phyloP scores from a whole-genome alignment of 176 grass and related monocot species.

The Dactylis glomerata region DNA sequence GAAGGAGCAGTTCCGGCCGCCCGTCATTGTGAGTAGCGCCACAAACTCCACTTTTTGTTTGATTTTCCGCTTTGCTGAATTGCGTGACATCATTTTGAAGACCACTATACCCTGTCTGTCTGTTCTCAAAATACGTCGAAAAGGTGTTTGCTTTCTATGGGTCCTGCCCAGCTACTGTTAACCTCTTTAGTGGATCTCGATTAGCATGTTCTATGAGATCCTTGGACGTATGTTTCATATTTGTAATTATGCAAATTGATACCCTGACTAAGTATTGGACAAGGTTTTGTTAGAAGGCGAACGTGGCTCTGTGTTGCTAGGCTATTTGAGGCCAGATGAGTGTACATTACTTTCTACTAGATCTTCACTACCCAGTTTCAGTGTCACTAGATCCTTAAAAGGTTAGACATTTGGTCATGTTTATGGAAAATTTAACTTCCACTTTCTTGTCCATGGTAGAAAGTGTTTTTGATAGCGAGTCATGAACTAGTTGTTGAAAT shows the following conservation, averaged over 20 bases:
- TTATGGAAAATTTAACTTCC: constrained; percentile 20
- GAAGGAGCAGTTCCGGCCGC: constrained; percentile 61
- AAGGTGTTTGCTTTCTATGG: constrained; percentile 2
- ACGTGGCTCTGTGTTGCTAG: not conserved
- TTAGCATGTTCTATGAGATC: constrained; percentile 15
- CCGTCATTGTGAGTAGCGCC: constrained; percentile 53
- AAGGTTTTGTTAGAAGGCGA: not conserved
- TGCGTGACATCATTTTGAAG: constrained; percentile 41
- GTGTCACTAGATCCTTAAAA: constrained; percentile 17
- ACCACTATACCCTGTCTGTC: constrained; percentile 11
- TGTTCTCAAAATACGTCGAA: not conserved
- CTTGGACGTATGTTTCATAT: constrained; percentile 8
- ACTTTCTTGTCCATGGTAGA: constrained; percentile 14
- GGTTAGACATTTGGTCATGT: constrained; percentile 21
- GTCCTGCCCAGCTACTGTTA: not conserved
- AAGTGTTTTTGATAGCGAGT: constrained; percentile 21
- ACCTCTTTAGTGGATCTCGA: constrained; percentile 6
- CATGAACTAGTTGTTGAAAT: constrained; percentile 44
- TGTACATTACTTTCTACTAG: not conserved
- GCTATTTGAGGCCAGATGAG: not conserved
- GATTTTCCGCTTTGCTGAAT: constrained; percentile 32
- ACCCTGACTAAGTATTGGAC: not conserved
- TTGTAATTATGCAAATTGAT: constrained; percentile 12
- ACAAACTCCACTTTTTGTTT: not conserved
- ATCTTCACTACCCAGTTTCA: constrained; percentile 29